Percentiles rank a stretch among this genome's conserved stretches.
phyloP scores from a whole-genome alignment of 2,329 filamentous ascomycete genomes.

The Nemania sp. region DNA sequence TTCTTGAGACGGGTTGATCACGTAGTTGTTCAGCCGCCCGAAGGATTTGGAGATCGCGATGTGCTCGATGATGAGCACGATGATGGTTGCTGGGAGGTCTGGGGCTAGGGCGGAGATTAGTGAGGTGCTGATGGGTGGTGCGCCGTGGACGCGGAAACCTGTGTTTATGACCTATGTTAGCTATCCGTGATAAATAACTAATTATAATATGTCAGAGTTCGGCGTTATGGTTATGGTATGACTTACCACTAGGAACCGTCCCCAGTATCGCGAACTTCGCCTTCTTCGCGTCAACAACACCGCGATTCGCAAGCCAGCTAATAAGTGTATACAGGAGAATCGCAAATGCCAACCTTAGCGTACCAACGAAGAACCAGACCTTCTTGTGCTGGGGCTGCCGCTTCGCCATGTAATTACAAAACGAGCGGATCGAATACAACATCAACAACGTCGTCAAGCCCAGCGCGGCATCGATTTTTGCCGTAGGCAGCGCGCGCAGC shows the following conservation, averaged over 20 bases:
- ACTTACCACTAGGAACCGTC: slow-evolving; percentile 72
- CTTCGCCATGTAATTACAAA: slow-evolving; percentile 67
- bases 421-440: slow-evolving; percentile 74
- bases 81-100: slow-evolving; percentile 81
- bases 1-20: slow-evolving; percentile 93
- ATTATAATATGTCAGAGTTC: slow-evolving; percentile 14
- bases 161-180: no score
- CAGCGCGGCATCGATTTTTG: slow-evolving; percentile 78
- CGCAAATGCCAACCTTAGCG: slow-evolving; percentile 86
- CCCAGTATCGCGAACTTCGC: slow-evolving; percentile 76
- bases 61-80: slow-evolving; percentile 95
- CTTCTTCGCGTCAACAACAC: slow-evolving; percentile 60
- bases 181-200: slow-evolving; percentile 39
- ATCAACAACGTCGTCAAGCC: slow-evolving; percentile 77
- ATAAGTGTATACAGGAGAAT: slow-evolving; percentile 91
- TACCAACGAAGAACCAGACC: slow-evolving; percentile 86
- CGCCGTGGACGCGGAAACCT: slow-evolving; percentile 80
- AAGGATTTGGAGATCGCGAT: slow-evolving; percentile 99
- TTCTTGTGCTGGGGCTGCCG: slow-evolving; percentile 71
- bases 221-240: background rate
- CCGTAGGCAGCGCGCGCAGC: slow-evolving; percentile 68
- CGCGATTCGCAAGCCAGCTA: slow-evolving; percentile 81
- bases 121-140: slow-evolving; percentile 66
- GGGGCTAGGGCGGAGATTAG: slow-evolving; percentile 70
- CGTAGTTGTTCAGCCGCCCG: slow-evolving; percentile 93